Conservation (phyloP, 345 rosid species). For the Crucihimalaya himalaica region DNA sequence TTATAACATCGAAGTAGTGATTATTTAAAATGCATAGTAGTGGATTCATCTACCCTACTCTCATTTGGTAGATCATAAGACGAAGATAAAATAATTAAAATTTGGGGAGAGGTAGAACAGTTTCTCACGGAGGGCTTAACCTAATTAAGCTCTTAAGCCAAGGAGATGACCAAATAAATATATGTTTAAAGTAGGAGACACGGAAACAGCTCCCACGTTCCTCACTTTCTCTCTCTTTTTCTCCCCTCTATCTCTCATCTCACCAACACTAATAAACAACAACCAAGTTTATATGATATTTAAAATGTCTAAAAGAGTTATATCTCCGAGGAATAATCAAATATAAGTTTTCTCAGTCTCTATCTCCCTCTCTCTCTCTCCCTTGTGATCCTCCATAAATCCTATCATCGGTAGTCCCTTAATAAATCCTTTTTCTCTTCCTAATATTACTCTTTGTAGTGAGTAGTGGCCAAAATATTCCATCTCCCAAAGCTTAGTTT, state of each 20-base stretch:
- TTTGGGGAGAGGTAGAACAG: slow-evolving; percentile 27
- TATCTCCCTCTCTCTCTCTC: slow-evolving; percentile 40
- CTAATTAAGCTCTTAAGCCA: slow-evolving; percentile 68
- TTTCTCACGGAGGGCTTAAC: slow-evolving; percentile 48
- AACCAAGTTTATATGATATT: slow-evolving; percentile 26
- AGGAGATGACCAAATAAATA: slow-evolving; percentile 51
- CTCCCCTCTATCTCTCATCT: slow-evolving; percentile 19
- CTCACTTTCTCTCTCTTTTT: slow-evolving; percentile 39
- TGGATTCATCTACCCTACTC: background rate
- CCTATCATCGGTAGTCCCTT: slow-evolving; percentile 44
- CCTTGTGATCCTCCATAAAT: slow-evolving; percentile 69
- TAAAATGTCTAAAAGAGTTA: slow-evolving; percentile 34
- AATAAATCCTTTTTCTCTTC: slow-evolving; percentile 25
- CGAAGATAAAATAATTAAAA: background rate
- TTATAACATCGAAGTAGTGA: background rate
- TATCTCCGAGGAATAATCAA: slow-evolving; percentile 60
- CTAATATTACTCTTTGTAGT: slow-evolving; percentile 36
- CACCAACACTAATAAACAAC: slow-evolving; percentile 31
- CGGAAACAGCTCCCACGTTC: slow-evolving; percentile 94
- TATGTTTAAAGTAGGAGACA: slow-evolving; percentile 74
- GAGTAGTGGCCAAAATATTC: slow-evolving; percentile 33
- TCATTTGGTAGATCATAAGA: slow-evolving; percentile 7
- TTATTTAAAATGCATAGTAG: background rate
- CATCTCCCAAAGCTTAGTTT: slow-evolving; percentile 33
- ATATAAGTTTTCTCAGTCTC: slow-evolving; percentile 18